Conservation (phyloP, 768 basidiomycete species). For the Collybia mongolica region DNA sequence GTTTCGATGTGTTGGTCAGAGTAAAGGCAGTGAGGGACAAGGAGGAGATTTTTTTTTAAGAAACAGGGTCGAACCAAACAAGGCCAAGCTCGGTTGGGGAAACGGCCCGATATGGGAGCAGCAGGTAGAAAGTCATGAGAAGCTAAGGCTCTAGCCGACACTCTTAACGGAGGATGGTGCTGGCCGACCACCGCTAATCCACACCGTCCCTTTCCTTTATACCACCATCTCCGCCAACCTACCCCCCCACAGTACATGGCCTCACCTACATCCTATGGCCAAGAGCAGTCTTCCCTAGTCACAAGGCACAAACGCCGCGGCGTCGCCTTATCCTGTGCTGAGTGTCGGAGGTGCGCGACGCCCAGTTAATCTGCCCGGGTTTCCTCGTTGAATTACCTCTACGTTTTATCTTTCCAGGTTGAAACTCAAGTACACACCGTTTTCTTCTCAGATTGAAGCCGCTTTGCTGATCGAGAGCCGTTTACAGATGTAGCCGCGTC, state of each 20-base stretch:
- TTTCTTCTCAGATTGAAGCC: conserved; percentile 6
- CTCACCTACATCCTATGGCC: conserved; percentile 17
- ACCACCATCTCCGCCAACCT: conserved; percentile 24
- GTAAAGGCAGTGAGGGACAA: conserved; percentile 11
- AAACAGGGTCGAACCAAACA: conserved; percentile 19
- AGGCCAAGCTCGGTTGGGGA: conserved; percentile 17
- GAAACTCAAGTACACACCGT: conserved; percentile 58
- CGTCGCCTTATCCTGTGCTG: conserved; percentile 61
- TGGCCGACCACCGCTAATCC: conserved; percentile 19
- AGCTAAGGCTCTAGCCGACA: conserved; percentile 5
- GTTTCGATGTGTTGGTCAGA: conserved; percentile 10
- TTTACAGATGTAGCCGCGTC: conserved; percentile 54
- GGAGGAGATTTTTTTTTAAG: conserved; percentile 12
- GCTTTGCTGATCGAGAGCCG: conserved; percentile 11
- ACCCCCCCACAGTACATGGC: conserved; percentile 13
- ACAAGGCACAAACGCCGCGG: conserved; percentile 50
- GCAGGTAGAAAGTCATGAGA: background rate
- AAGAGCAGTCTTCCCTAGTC: conserved; percentile 28
- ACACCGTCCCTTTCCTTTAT: conserved; percentile 15
- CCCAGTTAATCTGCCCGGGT: conserved; percentile 6
- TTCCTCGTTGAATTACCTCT: conserved; percentile 10
- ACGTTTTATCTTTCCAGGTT: conserved; percentile 38
- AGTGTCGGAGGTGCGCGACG: conserved; percentile 58
- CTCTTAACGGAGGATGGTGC: conserved; percentile 24
- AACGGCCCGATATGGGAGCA: conserved; percentile 11